Evolutionary conservation across 129 eudicot genomes (phyloP).

Genomic region (Ambrosia trifida): DNA sequence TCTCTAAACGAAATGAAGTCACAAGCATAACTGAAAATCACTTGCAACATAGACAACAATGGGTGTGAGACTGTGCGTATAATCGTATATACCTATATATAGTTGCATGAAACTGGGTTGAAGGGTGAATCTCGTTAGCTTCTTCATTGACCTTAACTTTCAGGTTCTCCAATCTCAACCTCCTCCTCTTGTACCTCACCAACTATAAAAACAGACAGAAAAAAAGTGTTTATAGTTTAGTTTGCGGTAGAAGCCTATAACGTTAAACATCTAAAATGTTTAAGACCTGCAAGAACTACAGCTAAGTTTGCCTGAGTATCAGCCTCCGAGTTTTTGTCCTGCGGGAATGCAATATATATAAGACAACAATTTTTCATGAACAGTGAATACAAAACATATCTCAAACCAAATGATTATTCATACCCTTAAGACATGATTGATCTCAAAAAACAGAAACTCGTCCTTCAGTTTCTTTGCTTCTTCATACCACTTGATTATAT

Average conservation of each 20-base stretch:
- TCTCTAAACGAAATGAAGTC: not conserved
- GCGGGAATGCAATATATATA: not conserved
- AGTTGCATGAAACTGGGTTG: conserved; percentile 5
- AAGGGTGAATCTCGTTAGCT: conserved; percentile 14
- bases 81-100: not conserved
- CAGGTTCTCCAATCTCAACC: conserved; percentile 8
- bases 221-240: not conserved
- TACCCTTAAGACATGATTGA: conserved; percentile 80
- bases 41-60: conserved; percentile 3
- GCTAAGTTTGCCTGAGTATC: conserved; percentile 83
- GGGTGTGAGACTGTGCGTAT: not conserved
- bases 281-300: conserved; percentile 63
- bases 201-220: conserved; percentile 23
- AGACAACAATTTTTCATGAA: not conserved
- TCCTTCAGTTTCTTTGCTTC: conserved; percentile 84
- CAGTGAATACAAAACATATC: too few species aligned
- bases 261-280: not conserved
- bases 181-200: conserved; percentile 39
- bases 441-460: conserved; percentile 58
- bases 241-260: too few species aligned
- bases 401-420: not conserved
- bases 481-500: conserved; percentile 58
- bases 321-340: conserved; percentile 77
- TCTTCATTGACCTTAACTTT: conserved; percentile 21
- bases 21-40: conserved; percentile 5